A percentile compares a stretch with the other conserved stretches of the same genome.
Evolutionary conservation across 2,329 filamentous ascomycete genomes (phyloP).

Genomic region (Microdochium bolleyi): DNA sequence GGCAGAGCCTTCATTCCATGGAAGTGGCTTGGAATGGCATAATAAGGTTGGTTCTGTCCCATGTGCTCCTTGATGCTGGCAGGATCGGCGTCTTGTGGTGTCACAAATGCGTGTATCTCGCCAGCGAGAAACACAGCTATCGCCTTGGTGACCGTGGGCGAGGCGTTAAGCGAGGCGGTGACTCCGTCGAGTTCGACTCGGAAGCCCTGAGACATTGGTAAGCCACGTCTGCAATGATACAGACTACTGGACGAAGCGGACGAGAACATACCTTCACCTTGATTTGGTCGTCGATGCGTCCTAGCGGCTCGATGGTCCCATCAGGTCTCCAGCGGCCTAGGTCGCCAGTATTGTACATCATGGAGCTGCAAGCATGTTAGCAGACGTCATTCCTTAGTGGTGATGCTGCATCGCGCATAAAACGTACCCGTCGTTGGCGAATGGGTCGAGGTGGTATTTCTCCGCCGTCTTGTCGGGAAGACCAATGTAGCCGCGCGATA

Average conservation of each 20-base stretch:
- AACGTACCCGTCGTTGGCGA: conserved; percentile 40
- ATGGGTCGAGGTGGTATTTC: conserved; percentile 41
- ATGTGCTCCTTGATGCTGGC: conserved; percentile 28
- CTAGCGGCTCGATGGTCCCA: conserved; percentile 45
- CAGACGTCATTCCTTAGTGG: neutral
- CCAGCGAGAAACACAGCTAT: conserved; percentile 37
- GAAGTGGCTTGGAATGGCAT: conserved; percentile 41
- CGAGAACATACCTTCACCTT: conserved; percentile 41
- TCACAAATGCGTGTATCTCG: conserved; percentile 33
- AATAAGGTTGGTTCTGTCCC: conserved; percentile 40
- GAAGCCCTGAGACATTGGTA: conserved; percentile 33
- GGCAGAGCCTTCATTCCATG: conserved; percentile 34
- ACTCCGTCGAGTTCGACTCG: conserved; percentile 54
- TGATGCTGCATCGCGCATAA: neutral
- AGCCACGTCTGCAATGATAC: neutral
- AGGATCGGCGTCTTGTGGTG: conserved; percentile 19
- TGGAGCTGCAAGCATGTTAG: conserved; percentile 18
- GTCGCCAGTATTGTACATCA: conserved; percentile 55
- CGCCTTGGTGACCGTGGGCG: conserved; percentile 36
- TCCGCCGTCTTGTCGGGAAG: conserved; percentile 40
- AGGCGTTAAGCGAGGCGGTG: conserved; percentile 37
- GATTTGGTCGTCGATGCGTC: conserved; percentile 53
- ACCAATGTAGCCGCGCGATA: conserved; percentile 48
- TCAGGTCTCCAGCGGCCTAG: conserved; percentile 45
- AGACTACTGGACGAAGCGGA: neutral